Percentiles rank a stretch among this genome's conserved stretches.
Conservation (phyloP, 2,329 filamentous ascomycete genomes). For the Nemania sp. region DNA sequence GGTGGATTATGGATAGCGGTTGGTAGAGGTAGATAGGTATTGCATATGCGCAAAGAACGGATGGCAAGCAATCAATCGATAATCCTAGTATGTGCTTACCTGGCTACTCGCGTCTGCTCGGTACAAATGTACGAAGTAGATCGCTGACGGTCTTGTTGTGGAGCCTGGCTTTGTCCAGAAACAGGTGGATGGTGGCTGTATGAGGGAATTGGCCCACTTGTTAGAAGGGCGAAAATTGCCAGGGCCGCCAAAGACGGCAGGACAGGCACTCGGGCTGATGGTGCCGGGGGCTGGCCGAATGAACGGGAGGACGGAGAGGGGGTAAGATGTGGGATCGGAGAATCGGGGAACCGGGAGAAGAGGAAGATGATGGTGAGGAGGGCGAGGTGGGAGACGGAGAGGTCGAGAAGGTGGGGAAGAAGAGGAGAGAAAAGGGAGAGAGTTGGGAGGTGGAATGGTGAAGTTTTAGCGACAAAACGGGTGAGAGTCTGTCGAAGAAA, state of each 20-base stretch:
- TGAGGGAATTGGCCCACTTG: constrained; percentile 19
- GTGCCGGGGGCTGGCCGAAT: constrained; percentile 14
- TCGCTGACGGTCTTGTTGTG: constrained; percentile 7
- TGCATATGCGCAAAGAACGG: not conserved
- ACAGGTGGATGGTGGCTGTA: constrained; percentile 13
- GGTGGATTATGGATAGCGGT: constrained; percentile 9
- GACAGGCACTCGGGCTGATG: constrained; percentile 9
- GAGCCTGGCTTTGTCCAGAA: constrained; percentile 13
- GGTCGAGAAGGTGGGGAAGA: constrained; percentile 9
- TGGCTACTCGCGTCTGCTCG: constrained; percentile 3
- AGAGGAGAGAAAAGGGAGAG: constrained; percentile 13
- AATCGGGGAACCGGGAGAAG: constrained; percentile 12
- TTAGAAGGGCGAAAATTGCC: constrained; percentile 11
- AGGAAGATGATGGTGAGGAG: constrained; percentile 14
- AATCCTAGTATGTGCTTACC: constrained; percentile 12
- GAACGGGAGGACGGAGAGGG: constrained; percentile 18
- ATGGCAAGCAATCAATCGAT: not conserved
- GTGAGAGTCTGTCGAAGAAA: constrained; percentile 23
- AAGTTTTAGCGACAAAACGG: constrained; percentile 22
- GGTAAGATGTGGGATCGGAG: constrained; percentile 8
- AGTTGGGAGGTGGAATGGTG: constrained; percentile 20
- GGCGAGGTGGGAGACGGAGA: constrained; percentile 12
- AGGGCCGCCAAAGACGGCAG: constrained; percentile 8
- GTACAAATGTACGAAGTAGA: not conserved
- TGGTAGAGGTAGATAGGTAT: constrained; percentile 9